Evolutionary conservation across 129 eudicot genomes (phyloP).

Genomic region (Flaveria linearis): DNA sequence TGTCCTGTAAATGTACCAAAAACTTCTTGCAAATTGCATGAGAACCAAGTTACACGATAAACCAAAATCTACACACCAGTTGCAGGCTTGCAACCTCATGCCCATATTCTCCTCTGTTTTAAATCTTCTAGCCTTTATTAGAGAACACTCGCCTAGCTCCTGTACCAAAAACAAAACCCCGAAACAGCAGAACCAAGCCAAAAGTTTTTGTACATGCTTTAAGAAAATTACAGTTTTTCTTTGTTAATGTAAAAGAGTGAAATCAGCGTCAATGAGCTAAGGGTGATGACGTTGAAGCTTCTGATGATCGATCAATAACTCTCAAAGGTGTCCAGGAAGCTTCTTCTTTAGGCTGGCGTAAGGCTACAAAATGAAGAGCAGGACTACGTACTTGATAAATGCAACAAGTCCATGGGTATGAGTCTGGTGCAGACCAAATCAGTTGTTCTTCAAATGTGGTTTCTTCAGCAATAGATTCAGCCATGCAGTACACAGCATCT

Average conservation of each 20-base stretch:
- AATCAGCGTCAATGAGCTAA: conserved; percentile 9
- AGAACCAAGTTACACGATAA: neutral
- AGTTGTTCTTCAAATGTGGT: conserved; percentile 75
- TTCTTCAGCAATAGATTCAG: conserved; percentile 64
- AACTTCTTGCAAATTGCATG: neutral
- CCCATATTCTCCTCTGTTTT: neutral
- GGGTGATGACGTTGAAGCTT: conserved; percentile 35
- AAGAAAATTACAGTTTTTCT: neutral
- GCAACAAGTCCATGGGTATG: conserved; percentile 96
- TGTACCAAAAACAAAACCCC: conserved; percentile 18
- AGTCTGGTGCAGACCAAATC: conserved; percentile 90
- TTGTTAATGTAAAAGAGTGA: neutral
- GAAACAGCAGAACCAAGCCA: neutral
- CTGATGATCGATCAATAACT: conserved; percentile 52
- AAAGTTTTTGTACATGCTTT: conserved; percentile 19
- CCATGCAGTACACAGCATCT: conserved; percentile 50
- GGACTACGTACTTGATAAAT: conserved; percentile 77
- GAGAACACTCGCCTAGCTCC: neutral
- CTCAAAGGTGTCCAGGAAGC: conserved; percentile 71
- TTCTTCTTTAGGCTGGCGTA: conserved; percentile 80
- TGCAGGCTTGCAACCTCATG: neutral
- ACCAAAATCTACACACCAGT: neutral
- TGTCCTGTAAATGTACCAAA: neutral
- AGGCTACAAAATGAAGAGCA: conserved; percentile 87
- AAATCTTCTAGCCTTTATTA: neutral